Conservation (phyloP, 2,329 filamentous ascomycete genomes). For the Arthrinium puccinioides region DNA sequence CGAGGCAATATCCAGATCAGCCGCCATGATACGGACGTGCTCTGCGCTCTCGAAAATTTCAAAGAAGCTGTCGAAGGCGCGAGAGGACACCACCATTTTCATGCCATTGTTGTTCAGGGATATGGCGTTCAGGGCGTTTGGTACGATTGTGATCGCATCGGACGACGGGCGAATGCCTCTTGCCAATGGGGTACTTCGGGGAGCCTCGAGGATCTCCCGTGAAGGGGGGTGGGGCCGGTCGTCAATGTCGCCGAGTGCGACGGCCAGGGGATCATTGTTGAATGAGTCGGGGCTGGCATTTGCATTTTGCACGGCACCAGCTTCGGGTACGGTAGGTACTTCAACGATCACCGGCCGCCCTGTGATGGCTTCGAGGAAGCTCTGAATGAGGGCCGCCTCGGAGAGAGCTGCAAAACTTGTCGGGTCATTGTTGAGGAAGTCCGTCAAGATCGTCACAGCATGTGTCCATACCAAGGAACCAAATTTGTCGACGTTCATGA, state of each 20-base stretch:
- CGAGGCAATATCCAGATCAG: conserved; percentile 61
- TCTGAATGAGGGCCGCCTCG: conserved; percentile 84
- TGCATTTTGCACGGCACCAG: too few species aligned
- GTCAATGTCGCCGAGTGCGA: conserved; percentile 30
- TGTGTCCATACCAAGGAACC: conserved; percentile 96
- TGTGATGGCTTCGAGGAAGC: conserved; percentile 76
- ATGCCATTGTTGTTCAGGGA: conserved; percentile 85
- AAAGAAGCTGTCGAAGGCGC: conserved; percentile 78
- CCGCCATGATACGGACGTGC: conserved; percentile 78
- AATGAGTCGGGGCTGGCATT: conserved; percentile 28
- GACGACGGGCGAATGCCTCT: conserved; percentile 75
- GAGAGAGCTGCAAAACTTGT: conserved; percentile 95
- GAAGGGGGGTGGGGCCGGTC: conserved; percentile 45
- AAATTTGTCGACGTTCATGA: conserved; percentile 71
- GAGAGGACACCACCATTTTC: conserved; percentile 76
- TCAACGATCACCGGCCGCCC: conserved; percentile 37
- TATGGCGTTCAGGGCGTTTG: conserved; percentile 85
- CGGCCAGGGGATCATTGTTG: conserved; percentile 29
- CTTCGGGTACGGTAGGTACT: conserved; percentile 21
- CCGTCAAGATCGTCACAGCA: conserved; percentile 82
- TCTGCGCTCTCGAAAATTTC: conserved; percentile 93
- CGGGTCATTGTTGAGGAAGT: conserved; percentile 97
- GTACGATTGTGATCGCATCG: conserved; percentile 82
- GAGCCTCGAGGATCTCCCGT: conserved; percentile 38
- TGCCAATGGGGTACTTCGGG: conserved; percentile 42